phyloP scores from a whole-genome alignment of 1,139 yeast species.

The Blastobotrys illinoisensis region DNA sequence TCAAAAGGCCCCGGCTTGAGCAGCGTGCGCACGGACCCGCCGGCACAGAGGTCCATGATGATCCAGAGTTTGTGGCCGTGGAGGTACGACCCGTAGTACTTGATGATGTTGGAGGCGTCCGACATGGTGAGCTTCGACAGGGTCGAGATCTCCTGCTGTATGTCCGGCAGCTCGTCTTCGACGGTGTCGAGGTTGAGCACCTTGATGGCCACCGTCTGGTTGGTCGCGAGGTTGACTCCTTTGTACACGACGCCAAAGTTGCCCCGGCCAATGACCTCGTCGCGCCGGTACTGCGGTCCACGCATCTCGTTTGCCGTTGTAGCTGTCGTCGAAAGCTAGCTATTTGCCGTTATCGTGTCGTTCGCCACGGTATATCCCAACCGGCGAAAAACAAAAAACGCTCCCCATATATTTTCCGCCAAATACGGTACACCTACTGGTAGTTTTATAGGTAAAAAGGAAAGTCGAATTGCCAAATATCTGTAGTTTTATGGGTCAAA shows the following conservation, averaged over 20 bases:
- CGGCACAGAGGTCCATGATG: conserved; percentile 96
- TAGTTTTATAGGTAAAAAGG: no score
- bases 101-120: conserved; percentile 74
- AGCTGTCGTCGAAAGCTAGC: no score
- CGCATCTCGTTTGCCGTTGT: no score
- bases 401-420: no score
- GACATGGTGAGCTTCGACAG: conserved; percentile 74
- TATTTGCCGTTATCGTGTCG: no score
- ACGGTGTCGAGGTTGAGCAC: conserved; percentile 88
- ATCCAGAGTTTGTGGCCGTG: conserved; percentile 92
- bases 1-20: conserved; percentile 85
- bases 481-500: no score
- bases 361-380: no score
- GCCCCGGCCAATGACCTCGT: conserved; percentile 92
- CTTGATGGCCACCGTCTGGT: conserved; percentile 85
- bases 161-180: conserved; percentile 91
- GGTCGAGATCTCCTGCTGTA: conserved; percentile 88
- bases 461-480: no score
- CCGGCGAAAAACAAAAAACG: no score
- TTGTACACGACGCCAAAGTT: conserved; percentile 96
- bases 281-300: conserved; percentile 51
- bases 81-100: conserved; percentile 82
- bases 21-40: conserved; percentile 87
- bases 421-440: no score
- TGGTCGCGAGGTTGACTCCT: conserved; percentile 55